Conservation (phyloP, 1,284 basidiomycete genomes). For the Meira nashicola region DNA sequence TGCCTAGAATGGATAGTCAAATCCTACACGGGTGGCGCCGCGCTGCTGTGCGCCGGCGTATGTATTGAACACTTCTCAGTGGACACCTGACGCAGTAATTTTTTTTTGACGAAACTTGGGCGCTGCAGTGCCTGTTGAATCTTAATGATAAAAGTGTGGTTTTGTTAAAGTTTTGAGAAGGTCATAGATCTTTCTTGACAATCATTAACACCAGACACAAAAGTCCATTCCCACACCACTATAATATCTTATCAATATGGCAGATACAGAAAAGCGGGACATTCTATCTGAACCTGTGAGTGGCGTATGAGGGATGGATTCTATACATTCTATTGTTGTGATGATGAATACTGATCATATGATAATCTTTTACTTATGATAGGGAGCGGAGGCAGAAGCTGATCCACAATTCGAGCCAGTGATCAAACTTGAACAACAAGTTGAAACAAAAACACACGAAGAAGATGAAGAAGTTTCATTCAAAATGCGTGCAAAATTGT, state of each 20-base stretch:
- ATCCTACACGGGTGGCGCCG: no score
- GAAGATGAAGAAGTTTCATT: constrained; percentile 89
- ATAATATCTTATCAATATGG: neutral
- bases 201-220: no score
- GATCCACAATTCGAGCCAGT: constrained; percentile 95
- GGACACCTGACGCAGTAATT: no score
- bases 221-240: no score
- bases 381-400: constrained; percentile 66
- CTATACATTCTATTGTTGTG: neutral
- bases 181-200: no score
- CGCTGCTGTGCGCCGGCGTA: no score
- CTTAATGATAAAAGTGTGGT: no score
- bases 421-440: constrained; percentile 90
- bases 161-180: no score
- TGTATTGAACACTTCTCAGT: no score
- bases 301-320: neutral
- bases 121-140: no score
- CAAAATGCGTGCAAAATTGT: constrained; percentile 99
- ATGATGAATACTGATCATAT: neutral
- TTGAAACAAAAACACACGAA: constrained; percentile 90
- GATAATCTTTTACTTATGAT: neutral
- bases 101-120: no score
- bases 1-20: no score
- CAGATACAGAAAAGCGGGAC: neutral
- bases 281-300: neutral